A percentile compares a stretch with the other conserved stretches of the same genome.
These are phyloP conservation scores for Biscogniauxia mediterranea DNA, from an alignment of 2,329 filamentous ascomycete species.

Conservation along the genomic window DNA sequence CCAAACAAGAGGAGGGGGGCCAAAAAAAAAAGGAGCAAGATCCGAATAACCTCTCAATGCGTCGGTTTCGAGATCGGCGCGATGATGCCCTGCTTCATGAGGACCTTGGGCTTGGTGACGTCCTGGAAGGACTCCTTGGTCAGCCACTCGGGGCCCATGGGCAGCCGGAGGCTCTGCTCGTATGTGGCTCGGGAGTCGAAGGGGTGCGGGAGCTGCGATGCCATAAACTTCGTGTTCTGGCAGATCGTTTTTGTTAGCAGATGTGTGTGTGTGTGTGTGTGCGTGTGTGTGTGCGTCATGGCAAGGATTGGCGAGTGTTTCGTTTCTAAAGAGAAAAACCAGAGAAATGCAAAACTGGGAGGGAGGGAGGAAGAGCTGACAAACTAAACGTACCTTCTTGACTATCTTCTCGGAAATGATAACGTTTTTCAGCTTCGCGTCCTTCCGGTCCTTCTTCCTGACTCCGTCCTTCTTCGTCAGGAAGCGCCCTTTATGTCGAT, in stretches of 20 bases:
- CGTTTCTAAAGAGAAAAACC: constrained; percentile 6
- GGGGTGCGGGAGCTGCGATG: constrained; percentile 79
- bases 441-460: constrained; percentile 73
- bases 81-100: constrained; percentile 90
- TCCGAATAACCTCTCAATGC: constrained; percentile 14
- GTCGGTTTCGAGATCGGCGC: constrained; percentile 79
- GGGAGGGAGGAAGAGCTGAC: not conserved
- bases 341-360: not conserved
- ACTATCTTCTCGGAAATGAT: constrained; percentile 90
- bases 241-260: not conserved
- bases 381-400: constrained; percentile 65
- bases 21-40: too few relatives aligned
- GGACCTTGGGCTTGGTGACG: constrained; percentile 80
- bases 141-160: constrained; percentile 90
- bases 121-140: constrained; percentile 96
- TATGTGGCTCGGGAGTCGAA: constrained; percentile 89
- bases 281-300: too few relatives aligned
- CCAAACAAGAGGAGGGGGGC: too few relatives aligned
- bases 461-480: constrained; percentile 69
- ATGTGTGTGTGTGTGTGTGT: too few relatives aligned
- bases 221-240: constrained; percentile 83
- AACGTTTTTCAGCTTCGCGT: constrained; percentile 77
- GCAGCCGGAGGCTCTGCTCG: constrained; percentile 80
- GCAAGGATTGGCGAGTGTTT: constrained; percentile 9
- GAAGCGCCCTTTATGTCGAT: constrained; percentile 60